These are phyloP conservation scores for Bruguiera gymnorhiza DNA, from an alignment of 345 rosid species.

Conservation along the genomic window DNA sequence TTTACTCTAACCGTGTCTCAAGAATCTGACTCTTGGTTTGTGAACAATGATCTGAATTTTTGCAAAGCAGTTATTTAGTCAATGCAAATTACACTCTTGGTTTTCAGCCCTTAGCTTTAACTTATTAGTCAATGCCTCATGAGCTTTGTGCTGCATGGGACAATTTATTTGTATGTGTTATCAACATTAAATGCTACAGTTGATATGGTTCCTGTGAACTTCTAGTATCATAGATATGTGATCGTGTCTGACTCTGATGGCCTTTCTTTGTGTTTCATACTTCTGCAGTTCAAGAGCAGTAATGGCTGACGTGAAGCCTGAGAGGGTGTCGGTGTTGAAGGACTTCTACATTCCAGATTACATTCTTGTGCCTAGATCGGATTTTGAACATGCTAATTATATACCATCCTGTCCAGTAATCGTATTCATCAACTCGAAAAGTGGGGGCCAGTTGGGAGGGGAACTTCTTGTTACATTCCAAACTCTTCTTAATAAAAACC, in stretches of 20 bases:
- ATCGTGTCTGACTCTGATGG: neutral
- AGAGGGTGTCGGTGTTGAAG: slow-evolving; percentile 11
- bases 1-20: too few species aligned
- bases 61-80: too few species aligned
- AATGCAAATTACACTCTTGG: too few species aligned
- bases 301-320: slow-evolving; percentile 2
- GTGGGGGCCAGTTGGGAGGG: slow-evolving; percentile 75
- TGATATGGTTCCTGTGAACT: too few species aligned
- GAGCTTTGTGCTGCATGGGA: too few species aligned
- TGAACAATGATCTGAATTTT: too few species aligned
- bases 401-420: slow-evolving; percentile 54
- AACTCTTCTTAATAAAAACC: slow-evolving; percentile 50
- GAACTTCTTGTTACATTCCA: slow-evolving; percentile 55
- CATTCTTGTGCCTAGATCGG: slow-evolving; percentile 38
- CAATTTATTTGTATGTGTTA: too few species aligned
- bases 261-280: neutral
- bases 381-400: neutral
- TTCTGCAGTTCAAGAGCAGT: slow-evolving; percentile 20
- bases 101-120: too few species aligned
- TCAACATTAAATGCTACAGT: too few species aligned
- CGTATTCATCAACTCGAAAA: slow-evolving; percentile 62
- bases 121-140: too few species aligned
- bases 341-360: slow-evolving; percentile 46
- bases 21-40: too few species aligned
- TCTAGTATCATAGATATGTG: neutral